Evolutionary conservation across 306 rosid genomes (phyloP).

Genomic region (Casuarina equisetifolia): DNA sequence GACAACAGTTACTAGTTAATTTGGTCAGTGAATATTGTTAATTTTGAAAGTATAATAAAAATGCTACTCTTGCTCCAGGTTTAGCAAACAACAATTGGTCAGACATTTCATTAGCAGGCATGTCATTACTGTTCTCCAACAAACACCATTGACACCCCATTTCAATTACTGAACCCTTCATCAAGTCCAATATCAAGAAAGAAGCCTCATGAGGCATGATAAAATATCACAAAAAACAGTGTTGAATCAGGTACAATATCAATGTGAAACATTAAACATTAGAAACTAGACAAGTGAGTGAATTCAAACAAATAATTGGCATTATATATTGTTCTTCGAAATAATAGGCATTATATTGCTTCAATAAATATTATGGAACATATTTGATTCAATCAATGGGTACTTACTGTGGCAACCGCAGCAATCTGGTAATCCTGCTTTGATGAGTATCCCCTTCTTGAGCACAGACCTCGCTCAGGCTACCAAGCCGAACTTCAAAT

Average conservation of each 20-base stretch:
- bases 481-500: slow-evolving; percentile 92
- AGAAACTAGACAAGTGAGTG: slow-evolving; percentile 8
- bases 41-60: background rate
- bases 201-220: background rate
- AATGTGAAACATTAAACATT: background rate
- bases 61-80: background rate
- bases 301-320: background rate
- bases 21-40: background rate
- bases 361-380: no score
- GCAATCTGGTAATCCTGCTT: slow-evolving; percentile 71
- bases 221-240: background rate
- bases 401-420: slow-evolving; percentile 67
- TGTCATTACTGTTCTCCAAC: background rate
- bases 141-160: background rate
- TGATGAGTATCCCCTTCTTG: slow-evolving; percentile 92
- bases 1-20: background rate
- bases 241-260: background rate
- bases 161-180: background rate
- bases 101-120: background rate
- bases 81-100: background rate
- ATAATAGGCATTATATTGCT: no score
- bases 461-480: slow-evolving; percentile 69
- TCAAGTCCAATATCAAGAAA: background rate
- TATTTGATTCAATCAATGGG: background rate
- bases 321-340: background rate